A percentile compares a stretch with the other conserved stretches of the same genome.
These are phyloP conservation scores for Magnolia sinica DNA, from an alignment of 164 flowering plant genomes.

Conservation along the genomic window DNA sequence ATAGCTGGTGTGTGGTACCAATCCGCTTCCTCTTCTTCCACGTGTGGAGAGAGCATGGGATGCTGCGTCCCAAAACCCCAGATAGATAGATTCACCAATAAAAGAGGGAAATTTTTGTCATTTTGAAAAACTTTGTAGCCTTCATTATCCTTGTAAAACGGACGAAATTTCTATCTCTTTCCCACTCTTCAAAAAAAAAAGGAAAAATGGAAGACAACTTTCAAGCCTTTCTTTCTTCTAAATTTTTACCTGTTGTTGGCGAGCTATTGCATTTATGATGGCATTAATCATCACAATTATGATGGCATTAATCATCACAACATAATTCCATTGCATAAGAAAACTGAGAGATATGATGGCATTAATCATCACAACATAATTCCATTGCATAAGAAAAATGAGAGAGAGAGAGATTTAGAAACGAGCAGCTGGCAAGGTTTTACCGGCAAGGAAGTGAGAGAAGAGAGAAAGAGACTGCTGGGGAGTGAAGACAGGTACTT, in stretches of 20 bases:
- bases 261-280: neutral
- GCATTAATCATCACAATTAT: neutral
- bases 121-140: too few relatives aligned
- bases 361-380: neutral
- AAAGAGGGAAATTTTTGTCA: too few relatives aligned
- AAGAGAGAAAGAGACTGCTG: slow-evolving; percentile 41
- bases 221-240: neutral
- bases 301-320: neutral
- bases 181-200: too few relatives aligned
- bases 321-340: neutral
- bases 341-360: neutral
- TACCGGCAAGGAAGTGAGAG: slow-evolving; percentile 36
- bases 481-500: slow-evolving; percentile 43
- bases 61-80: too few relatives aligned
- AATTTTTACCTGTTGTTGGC: neutral
- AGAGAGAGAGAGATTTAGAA: neutral
- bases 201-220: neutral
- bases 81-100: too few relatives aligned
- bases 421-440: slow-evolving; percentile 30
- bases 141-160: too few relatives aligned
- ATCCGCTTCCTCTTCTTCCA: too few relatives aligned
- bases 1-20: too few relatives aligned
- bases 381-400: neutral
- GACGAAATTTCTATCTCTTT: too few relatives aligned
- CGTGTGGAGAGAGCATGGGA: too few relatives aligned